Conservation (phyloP, 2,329 filamentous ascomycete genomes). For the Microcyclosporella mali region DNA sequence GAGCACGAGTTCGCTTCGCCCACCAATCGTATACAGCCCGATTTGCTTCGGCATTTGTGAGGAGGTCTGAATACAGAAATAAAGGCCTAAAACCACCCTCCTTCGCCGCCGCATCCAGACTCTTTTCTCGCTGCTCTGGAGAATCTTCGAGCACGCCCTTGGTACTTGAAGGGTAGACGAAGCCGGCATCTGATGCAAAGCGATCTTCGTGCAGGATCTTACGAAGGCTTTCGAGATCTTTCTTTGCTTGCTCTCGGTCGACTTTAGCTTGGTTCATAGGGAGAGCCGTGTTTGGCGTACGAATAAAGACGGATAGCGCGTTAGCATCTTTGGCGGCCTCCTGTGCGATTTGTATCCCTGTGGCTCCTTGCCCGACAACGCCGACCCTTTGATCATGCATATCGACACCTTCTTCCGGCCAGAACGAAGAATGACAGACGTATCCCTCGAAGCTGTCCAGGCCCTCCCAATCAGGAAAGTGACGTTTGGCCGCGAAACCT, state of each 20-base stretch:
- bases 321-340: constrained; percentile 20
- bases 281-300: constrained; percentile 54
- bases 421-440: constrained; percentile 35
- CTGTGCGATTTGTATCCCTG: constrained; percentile 34
- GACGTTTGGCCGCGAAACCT: constrained; percentile 33
- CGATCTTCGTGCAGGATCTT: neutral
- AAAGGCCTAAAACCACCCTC: constrained; percentile 7
- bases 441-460: constrained; percentile 34
- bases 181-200: neutral
- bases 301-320: constrained; percentile 54
- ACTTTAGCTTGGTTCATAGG: constrained; percentile 48
- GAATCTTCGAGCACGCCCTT: constrained; percentile 14
- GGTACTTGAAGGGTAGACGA: constrained; percentile 4
- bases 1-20: constrained; percentile 28
- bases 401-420: constrained; percentile 23
- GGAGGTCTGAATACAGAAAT: constrained; percentile 31
- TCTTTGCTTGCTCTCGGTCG: neutral
- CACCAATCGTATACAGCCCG: constrained; percentile 50
- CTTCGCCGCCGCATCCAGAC: neutral
- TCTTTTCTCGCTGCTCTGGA: neutral
- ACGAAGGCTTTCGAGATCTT: constrained; percentile 22
- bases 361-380: constrained; percentile 38
- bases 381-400: constrained; percentile 33
- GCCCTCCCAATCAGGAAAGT: constrained; percentile 31
- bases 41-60: constrained; percentile 42